Evolutionary conservation across 805 yeast genomes (phyloP), one percentile per base, ranked within the genome.

Genomic region (Hanseniaspora hatyaiensis): DNA sequence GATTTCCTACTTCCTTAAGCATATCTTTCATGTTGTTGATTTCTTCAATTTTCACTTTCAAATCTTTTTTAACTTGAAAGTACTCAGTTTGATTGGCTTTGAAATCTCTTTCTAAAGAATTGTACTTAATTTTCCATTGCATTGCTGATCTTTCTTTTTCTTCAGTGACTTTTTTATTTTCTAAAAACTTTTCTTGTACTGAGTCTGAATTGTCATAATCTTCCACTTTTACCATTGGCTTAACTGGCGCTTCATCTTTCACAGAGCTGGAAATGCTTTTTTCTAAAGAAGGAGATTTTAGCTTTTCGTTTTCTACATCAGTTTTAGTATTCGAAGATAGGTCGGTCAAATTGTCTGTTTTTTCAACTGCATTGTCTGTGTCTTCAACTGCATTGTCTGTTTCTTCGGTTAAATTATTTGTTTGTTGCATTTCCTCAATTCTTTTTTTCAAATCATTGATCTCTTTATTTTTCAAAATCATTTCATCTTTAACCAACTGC

Each of bases 1-100:
- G 94, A 56, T 82, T 75, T 1, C 96, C 96, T 23, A 87, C 70
- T 49, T 74, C 77, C 52, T 72, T 72, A 47, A 88, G 60, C 84
- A 81, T 83, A 50, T 86, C 96, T 56, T 78, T 74, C 44, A 82
- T 68, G 45, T 69, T 71, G 40, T 77, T 86, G 15, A 86, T 65
- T 56, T 87, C 95, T 47, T 76, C 82, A 11, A 57, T 50, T 51
- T 77, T 77, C 8, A 57, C 39, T 29, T 60, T 63, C n/a, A 76
- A 49, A 6, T 63, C 61, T 3, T 53, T 47, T 8, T 55, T 52
- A 3, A 63, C 47, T 9, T 57, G 12, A 37, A 56, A 49, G 38
- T 57, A 38, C 40, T 57, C 53, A 1, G 44, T 28, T 32, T 40
- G 46, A 12, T 51, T 40, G 12, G 30, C 15, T n/a, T 50, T 47